Evolutionary conservation across 305 asterid genomes (phyloP), one percentile per base, ranked within the genome.

Genomic region (Fraxinus greggii): DNA sequence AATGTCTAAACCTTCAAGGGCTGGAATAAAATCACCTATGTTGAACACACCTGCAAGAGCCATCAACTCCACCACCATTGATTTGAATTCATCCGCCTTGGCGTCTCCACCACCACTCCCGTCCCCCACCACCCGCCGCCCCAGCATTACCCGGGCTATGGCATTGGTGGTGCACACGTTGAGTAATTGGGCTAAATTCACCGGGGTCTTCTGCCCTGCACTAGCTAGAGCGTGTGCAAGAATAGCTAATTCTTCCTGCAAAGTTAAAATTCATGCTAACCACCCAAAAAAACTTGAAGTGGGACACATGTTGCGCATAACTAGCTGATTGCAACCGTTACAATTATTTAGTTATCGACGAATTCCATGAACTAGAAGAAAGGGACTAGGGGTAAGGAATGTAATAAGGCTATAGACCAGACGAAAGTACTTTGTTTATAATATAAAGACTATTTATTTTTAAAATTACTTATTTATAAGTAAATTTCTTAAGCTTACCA

Each of bases 11-110:
- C 85, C 24, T 51, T 92, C 94, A 10, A 95, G 92, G 0, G 79
- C 85, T 3, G 97, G 98, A 74, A 95, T 93, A 79, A 92, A 92
- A 75, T 95, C 99, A 8, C 99, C 94, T 26, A 95, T 8, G 86
- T 93, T 95, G 88, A 93, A 92, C 1, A 80, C 94, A 0, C 99
- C 98, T 17, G 92, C 92, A 84, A 93, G 63, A 29, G 79, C 90
- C 99, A 95, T 91, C 75, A 93, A 54, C 86, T 95, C 99, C 83
- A 88, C 90, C 82, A 93, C 97, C 95, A 93, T 93, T 1, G 84
- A 89, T 79, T 92, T 92, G 84, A 95, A 93, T 88, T 91, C 97
- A 80, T 90, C 94, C 17, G 98, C 97, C 80, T 90, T 90, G 4
- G 86, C 87, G 13, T 93, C 97, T 0, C 81, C 91, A 1, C 87